Base-by-base conservation (phyloP, 768 basidiomycete species). In the Collybia sp. region DNA sequence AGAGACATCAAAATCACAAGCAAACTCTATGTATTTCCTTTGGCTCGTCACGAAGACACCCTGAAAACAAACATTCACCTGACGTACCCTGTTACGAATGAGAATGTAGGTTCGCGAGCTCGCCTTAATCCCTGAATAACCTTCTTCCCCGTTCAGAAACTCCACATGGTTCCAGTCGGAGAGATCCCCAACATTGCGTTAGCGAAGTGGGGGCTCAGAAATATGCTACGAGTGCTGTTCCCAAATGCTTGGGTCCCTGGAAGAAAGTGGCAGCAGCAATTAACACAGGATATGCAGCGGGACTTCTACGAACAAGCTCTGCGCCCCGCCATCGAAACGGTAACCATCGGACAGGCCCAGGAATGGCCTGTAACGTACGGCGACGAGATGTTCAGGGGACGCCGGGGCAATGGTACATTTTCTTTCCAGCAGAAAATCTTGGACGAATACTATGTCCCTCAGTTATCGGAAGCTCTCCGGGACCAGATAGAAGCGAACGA, bases 231-330 rank as follows among this genome's bases (percentile, higher is more conserved):
- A 31, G 37, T 40, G 5, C 12, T 49, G 13, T 13, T 49, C 4
- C 48, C 48, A 10, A 8, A 3, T 8, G 25, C 25, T 25, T 25
- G 25, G 25, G 25, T 25, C 25, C 25, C 25, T 4, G 25, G 25
- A 25, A 38, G n/a, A 10, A 36, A 44, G 4, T 49, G 35, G 13
- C 13, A 32, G 4, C 13, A 43, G 9, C 25, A 39, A 5, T 34
- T 51, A 6, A 33, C 50, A 2, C 39, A 42, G 33, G 47, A 40
- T 2, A 36, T 48, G 25, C 17, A 13, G 25, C 2, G 30, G 16
- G 12, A 13, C 2, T 51, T 54, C 19, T 54, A 51, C 37, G 47
- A 54, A 30, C 5, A 37, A 3, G 53, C 50, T 12, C 36, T 54
- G 2, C 53, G 33, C 10, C 53, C 47, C 3, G 41, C 50, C 1